These are phyloP conservation scores for Aspergillus caelatus DNA, from an alignment of 2,329 filamentous ascomycete genomes.

Conservation along the genomic window DNA sequence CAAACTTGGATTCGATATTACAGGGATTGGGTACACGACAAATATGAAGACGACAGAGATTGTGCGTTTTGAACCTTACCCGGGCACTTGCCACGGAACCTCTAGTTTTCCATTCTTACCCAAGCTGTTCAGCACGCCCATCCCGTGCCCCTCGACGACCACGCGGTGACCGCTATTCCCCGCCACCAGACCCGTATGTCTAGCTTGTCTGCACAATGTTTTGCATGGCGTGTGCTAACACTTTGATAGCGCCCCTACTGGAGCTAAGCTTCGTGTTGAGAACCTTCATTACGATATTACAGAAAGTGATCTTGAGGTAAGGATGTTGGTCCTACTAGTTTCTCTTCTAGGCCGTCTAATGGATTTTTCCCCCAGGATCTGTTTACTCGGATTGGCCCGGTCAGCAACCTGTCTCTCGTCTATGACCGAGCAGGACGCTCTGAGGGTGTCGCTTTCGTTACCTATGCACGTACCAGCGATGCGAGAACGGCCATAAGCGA, in stretches of 20 bases:
- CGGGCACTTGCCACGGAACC: constrained; percentile 1
- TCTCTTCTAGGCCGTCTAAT: constrained; percentile 1
- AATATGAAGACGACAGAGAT: constrained; percentile 73
- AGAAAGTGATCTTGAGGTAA: constrained; percentile 77
- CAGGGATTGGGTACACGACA: constrained; percentile 94
- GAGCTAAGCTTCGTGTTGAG: constrained; percentile 77
- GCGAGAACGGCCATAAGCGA: constrained; percentile 75
- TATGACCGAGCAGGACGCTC: constrained; percentile 91
- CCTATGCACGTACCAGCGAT: constrained; percentile 71
- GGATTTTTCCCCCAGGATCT: constrained; percentile 63
- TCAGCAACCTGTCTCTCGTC: constrained; percentile 68
- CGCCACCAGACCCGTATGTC: constrained; percentile 41
- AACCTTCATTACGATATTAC: constrained; percentile 93
- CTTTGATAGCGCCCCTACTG: constrained; percentile 53
- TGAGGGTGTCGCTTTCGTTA: constrained; percentile 81
- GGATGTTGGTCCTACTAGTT: not conserved
- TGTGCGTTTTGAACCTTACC: constrained; percentile 34
- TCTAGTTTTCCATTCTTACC: constrained; percentile 12
- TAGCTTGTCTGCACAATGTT: not conserved
- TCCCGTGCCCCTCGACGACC: constrained; percentile 47
- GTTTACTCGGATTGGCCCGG: constrained; percentile 75
- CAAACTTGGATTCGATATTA: constrained; percentile 3
- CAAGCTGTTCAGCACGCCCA: constrained; percentile 39
- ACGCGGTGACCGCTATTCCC: constrained; percentile 38
- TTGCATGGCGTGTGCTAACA: not conserved